These are phyloP conservation scores for Kalmusia sp. DNA, from an alignment of 2,329 filamentous ascomycete genomes.

Conservation along the genomic window DNA sequence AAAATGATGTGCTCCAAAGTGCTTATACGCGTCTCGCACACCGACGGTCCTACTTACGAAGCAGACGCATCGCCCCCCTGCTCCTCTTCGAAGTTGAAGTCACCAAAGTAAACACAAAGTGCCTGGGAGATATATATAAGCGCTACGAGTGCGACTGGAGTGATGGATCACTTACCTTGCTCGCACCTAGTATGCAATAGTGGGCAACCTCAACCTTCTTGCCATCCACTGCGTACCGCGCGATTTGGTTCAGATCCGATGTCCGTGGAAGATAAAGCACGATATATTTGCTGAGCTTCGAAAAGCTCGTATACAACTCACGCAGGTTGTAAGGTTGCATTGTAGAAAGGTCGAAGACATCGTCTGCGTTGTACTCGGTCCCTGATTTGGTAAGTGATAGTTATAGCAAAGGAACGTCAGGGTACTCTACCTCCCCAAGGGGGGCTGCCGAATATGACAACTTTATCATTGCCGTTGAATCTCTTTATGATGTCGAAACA, in stretches of 20 bases:
- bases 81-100: constrained; percentile 50
- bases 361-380: constrained; percentile 67
- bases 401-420: not conserved
- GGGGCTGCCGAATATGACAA: constrained; percentile 73
- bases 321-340: constrained; percentile 86
- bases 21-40: not conserved
- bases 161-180: constrained; percentile 66
- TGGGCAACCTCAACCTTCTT: constrained; percentile 60
- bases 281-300: constrained; percentile 55
- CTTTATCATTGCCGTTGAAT: constrained; percentile 58
- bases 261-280: constrained; percentile 82
- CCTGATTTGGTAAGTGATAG: constrained; percentile 49
- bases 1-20: too few species aligned
- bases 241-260: constrained; percentile 48
- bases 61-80: constrained; percentile 15
- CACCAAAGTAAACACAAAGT: constrained; percentile 65
- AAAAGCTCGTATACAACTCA: constrained; percentile 50
- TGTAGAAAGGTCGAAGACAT: constrained; percentile 80
- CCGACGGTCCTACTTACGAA: not conserved
- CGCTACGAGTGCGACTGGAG: not conserved
- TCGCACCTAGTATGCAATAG: constrained; percentile 89
- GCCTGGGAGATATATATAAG: constrained; percentile 46
- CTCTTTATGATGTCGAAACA: constrained; percentile 76
- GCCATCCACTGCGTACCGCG: constrained; percentile 38
- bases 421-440: constrained; percentile 72